Percentiles rank a stretch among this genome's conserved stretches.
These are phyloP conservation scores for Marasmius tenuissimus DNA, from an alignment of 1,284 basidiomycete species.

Conservation along the genomic window DNA sequence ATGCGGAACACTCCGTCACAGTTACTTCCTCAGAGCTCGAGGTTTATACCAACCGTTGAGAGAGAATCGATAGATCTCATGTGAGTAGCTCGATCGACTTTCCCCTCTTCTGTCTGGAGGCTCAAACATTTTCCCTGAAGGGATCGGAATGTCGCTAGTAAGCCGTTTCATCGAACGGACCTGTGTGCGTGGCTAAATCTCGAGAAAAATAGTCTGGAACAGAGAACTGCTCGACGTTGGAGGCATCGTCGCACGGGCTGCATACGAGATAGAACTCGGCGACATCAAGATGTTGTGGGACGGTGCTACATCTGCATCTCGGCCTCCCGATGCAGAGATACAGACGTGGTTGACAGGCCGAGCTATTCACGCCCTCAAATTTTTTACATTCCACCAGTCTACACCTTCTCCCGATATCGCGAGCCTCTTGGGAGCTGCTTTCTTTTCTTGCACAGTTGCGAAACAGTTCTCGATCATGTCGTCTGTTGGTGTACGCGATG, in stretches of 20 bases:
- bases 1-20: constrained; percentile 21
- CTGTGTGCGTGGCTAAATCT: constrained; percentile 4
- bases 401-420: constrained; percentile 90
- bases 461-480: constrained; percentile 76
- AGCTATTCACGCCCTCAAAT: constrained; percentile 82
- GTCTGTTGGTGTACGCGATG: constrained; percentile 72
- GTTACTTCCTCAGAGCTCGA: constrained; percentile 76
- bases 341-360: constrained; percentile 56
- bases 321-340: constrained; percentile 36
- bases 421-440: constrained; percentile 74
- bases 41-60: constrained; percentile 97
- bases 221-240: constrained; percentile 84
- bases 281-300: constrained; percentile 59
- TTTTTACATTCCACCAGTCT: constrained; percentile 87
- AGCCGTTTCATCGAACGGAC: constrained; percentile 19
- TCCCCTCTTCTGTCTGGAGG: constrained; percentile 9
- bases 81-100: constrained; percentile 39
- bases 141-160: constrained; percentile 76
- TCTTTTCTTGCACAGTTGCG: constrained; percentile 67
- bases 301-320: constrained; percentile 35
- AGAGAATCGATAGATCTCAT: constrained; percentile 92
- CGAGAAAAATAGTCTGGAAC: constrained; percentile 72
- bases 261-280: constrained; percentile 86
- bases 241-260: constrained; percentile 77
- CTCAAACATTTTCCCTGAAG: constrained; percentile 32